A percentile compares a stretch with the other conserved stretches of the same genome.
phyloP scores from a whole-genome alignment of 1,284 basidiomycete species.

The Takashimella koratensis region DNA sequence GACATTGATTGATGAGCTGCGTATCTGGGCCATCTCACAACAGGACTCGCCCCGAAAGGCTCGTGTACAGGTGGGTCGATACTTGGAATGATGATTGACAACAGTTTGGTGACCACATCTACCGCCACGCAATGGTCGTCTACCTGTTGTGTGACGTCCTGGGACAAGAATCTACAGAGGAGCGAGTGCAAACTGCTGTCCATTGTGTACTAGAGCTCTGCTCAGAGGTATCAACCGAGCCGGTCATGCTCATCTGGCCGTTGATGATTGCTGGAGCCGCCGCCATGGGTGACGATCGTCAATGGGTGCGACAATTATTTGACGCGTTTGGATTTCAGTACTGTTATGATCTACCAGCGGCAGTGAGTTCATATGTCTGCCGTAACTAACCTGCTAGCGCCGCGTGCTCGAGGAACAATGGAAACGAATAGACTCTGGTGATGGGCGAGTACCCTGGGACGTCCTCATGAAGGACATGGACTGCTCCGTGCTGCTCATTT shows the following conservation, averaged over 20 bases:
- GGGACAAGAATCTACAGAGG: background rate
- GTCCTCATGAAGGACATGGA: slow-evolving; percentile 12
- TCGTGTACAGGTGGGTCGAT: slow-evolving; percentile 13
- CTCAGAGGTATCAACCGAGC: slow-evolving; percentile 17
- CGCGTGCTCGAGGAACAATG: slow-evolving; percentile 12
- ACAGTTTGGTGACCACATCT: slow-evolving; percentile 19
- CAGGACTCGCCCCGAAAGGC: slow-evolving; percentile 3
- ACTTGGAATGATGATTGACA: background rate
- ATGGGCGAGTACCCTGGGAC: slow-evolving; percentile 9
- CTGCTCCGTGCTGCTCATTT: slow-evolving; percentile 6
- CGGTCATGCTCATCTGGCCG: slow-evolving; percentile 22
- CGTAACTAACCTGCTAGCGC: slow-evolving; percentile 4
- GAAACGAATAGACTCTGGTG: slow-evolving; percentile 9
- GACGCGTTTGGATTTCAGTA: slow-evolving; percentile 10
- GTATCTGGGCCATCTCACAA: slow-evolving; percentile 11
- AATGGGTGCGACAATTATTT: slow-evolving; percentile 11
- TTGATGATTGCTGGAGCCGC: slow-evolving; percentile 16
- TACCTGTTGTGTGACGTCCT: slow-evolving; percentile 16
- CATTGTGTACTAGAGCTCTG: slow-evolving; percentile 20
- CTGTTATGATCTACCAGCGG: slow-evolving; percentile 15
- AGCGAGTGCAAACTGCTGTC: slow-evolving; percentile 9
- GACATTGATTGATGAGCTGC: slow-evolving; percentile 5
- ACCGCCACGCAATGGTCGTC: slow-evolving; percentile 16
- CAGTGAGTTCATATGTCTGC: slow-evolving; percentile 7
- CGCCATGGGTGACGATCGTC: slow-evolving; percentile 3